Evolutionary conservation across 139 green algal genomes (phyloP), one percentile per base, ranked within the genome.

Genomic region (Axilococcus clingmanii): DNA sequence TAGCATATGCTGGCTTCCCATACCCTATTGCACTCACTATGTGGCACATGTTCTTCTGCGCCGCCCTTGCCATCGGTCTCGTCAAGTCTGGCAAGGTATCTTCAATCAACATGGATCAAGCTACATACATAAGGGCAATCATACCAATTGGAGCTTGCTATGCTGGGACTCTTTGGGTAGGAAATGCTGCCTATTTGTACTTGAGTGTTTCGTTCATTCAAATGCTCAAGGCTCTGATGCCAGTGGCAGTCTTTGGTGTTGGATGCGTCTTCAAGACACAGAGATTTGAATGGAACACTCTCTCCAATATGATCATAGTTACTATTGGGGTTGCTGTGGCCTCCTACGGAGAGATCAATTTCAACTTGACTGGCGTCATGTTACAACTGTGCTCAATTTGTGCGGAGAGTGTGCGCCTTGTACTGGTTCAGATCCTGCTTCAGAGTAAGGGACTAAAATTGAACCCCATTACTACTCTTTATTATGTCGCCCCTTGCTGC

Each of bases 151-250:
- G 85, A 16, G 69, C 85, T 7, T 84, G 94, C 33, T 98, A 94
- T 65, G 84, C 91, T 14, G 61, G 75, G 24, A 89, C 70, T 40
- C 70, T 98, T 19, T 98, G 91, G 91, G 77, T 97, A 19, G 83
- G 73, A 52, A 98, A 98, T 71, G 86, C 83, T 0, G 72, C 91
- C 2, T 98, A 98, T 82, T 69, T 98, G 3, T 95, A 98, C 69
- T 76, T 98, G 25, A 86, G 69, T 5, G 88, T 97, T 0, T 91
- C 89, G 11, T 97, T 97, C 75, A 95, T 97, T 33, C 91, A 98
- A 59, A 98, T 98, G 91, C 79, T 91, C 33, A 98, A 98, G 68
- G 83, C 76, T 12, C 34, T 75, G 20, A 79, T 71, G 61, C 61
- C 74, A 4, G 61, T 70, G 32, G 41, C 28, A 22, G 42, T 56